These are phyloP conservation scores for Eucalyptus sp. DNA, from an alignment of 345 rosid genomes.

Conservation along the genomic window DNA sequence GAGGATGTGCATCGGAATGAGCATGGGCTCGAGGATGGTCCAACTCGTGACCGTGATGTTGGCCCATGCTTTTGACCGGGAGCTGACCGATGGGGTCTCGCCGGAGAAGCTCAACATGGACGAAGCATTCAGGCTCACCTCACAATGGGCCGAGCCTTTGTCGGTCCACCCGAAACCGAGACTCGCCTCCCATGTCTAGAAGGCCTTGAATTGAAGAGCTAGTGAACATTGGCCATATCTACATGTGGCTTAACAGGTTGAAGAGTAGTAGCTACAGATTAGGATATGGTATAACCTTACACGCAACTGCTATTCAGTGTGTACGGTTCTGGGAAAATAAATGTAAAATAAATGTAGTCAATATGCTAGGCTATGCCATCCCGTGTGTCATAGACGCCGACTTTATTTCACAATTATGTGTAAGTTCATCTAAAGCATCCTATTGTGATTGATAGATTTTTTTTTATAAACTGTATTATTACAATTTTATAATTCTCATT, in stretches of 20 bases:
- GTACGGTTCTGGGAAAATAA: background rate
- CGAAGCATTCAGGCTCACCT: constrained; percentile 54
- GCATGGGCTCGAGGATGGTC: constrained; percentile 55
- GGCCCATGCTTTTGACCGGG: constrained; percentile 66
- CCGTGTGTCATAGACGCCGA: background rate
- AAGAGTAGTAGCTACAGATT: too few species aligned
- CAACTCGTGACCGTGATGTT: constrained; percentile 42
- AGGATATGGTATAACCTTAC: background rate
- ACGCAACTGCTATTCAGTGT: background rate
- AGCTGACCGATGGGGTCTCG: constrained; percentile 23
- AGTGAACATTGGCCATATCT: background rate
- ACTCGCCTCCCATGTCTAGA: constrained; percentile 15
- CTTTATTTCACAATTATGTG: background rate
- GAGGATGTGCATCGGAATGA: constrained; percentile 72
- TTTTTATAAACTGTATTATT: too few species aligned
- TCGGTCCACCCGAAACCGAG: constrained; percentile 50
- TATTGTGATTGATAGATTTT: too few species aligned
- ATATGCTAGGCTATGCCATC: background rate
- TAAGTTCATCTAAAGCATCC: background rate
- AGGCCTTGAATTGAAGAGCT: background rate
- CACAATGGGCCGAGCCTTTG: constrained; percentile 52
- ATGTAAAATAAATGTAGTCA: background rate
- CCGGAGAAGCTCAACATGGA: constrained; percentile 58
- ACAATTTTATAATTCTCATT: too few species aligned
- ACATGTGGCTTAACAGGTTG: background rate